These are phyloP conservation scores for Murraya paniculata DNA, from an alignment of 345 rosid genomes.

Conservation along the genomic window DNA sequence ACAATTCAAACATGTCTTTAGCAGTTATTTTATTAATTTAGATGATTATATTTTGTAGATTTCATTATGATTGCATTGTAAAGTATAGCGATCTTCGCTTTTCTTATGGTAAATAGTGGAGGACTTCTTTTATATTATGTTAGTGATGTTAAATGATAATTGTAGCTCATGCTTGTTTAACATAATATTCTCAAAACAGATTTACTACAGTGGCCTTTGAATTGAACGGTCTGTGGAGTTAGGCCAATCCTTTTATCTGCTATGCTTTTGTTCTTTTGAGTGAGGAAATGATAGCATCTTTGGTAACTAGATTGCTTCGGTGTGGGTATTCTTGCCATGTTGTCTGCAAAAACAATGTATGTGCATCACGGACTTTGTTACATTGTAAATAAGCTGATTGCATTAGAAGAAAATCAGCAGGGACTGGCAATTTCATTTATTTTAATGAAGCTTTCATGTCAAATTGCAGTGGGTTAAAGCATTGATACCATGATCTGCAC, in stretches of 20 bases:
- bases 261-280: background rate
- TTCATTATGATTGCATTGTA: background rate
- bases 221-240: background rate
- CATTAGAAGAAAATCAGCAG: background rate
- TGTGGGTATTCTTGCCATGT: background rate
- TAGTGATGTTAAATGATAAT: background rate
- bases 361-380: background rate
- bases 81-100: background rate
- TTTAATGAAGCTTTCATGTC: background rate
- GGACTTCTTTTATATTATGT: background rate
- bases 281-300: background rate
- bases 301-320: background rate
- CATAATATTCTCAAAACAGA: background rate
- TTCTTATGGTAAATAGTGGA: background rate
- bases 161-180: background rate
- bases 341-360: background rate
- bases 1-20: background rate
- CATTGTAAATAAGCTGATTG: background rate
- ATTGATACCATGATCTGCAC: conserved; percentile 47
- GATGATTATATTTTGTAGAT: background rate
- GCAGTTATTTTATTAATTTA: background rate
- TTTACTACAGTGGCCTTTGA: background rate
- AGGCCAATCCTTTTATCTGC: background rate
- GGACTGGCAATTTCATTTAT: background rate
- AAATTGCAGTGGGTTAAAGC: conserved; percentile 38